Conservation (phyloP, 768 basidiomycete species). For the Trametes punicea region DNA sequence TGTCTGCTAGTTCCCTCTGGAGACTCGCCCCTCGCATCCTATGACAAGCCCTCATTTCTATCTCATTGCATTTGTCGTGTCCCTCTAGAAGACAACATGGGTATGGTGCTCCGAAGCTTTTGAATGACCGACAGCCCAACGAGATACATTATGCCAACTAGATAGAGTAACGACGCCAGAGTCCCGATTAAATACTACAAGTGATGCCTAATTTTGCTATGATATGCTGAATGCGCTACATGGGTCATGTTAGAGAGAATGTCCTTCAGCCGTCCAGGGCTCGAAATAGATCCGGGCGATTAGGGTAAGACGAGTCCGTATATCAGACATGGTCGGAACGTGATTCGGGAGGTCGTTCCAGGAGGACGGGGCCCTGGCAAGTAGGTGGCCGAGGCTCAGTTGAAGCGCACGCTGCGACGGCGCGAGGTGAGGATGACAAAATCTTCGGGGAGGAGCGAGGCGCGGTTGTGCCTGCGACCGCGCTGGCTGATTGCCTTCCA, state of each 20-base stretch:
- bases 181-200: background rate
- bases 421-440: constrained; percentile 59
- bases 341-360: background rate
- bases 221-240: background rate
- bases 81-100: too few relatives aligned
- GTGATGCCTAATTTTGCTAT: background rate
- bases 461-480: constrained; percentile 48
- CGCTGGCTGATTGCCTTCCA: constrained; percentile 62
- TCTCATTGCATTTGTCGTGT: too few relatives aligned
- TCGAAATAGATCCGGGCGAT: background rate
- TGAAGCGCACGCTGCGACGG: constrained; percentile 48
- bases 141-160: background rate
- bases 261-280: background rate
- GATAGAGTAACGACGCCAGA: background rate
- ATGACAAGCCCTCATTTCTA: too few relatives aligned
- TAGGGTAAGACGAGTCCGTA: background rate
- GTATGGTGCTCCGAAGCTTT: too few relatives aligned
- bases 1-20: too few relatives aligned
- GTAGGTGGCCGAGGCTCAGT: constrained; percentile 18
- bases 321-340: background rate
- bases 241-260: background rate
- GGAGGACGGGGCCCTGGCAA: background rate
- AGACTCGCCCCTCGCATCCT: too few relatives aligned
- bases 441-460: constrained; percentile 53
- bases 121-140: too few relatives aligned